phyloP scores from a whole-genome alignment of 2,329 filamentous ascomycete species.

The Coleophoma eucalyptorum region DNA sequence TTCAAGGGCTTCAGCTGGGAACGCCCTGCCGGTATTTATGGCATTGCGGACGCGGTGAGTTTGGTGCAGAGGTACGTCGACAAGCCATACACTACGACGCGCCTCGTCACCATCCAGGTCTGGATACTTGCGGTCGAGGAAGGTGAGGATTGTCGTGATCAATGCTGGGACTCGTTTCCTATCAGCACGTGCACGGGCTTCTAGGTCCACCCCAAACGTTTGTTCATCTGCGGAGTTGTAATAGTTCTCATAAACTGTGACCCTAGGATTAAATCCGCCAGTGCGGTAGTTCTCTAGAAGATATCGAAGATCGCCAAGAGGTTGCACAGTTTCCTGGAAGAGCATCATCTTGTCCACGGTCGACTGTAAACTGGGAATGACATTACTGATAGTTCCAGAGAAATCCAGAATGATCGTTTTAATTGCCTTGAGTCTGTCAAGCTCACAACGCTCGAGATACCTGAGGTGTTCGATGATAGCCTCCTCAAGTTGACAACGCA shows the following conservation, averaged over 20 bases:
- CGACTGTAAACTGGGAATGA: conserved; percentile 92
- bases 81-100: conserved; percentile 86
- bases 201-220: conserved; percentile 97
- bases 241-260: conserved; percentile 96
- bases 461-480: conserved; percentile 88
- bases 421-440: conserved; percentile 94
- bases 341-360: conserved; percentile 98
- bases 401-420: conserved; percentile 98
- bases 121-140: conserved; percentile 93
- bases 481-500: conserved; percentile 94
- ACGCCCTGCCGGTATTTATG: conserved; percentile 83
- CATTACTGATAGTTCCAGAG: conserved; percentile 94
- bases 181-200: conserved; percentile 87
- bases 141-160: conserved; percentile 89
- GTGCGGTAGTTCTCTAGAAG: conserved; percentile 96
- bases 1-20: conserved; percentile 71
- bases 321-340: conserved; percentile 98
- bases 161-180: conserved; percentile 92
- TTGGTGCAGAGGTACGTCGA: conserved; percentile 81
- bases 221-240: conserved; percentile 98
- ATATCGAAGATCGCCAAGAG: conserved; percentile 83
- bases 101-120: conserved; percentile 96
- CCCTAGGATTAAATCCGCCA: conserved; percentile 84
- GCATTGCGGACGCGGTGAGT: conserved; percentile 79
- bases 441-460: conserved; percentile 95